A percentile compares a stretch with the other conserved stretches of the same genome.
These are phyloP conservation scores for Phyllosticta citribraziliensis DNA, from an alignment of 2,329 filamentous ascomycete genomes.

Conservation along the genomic window DNA sequence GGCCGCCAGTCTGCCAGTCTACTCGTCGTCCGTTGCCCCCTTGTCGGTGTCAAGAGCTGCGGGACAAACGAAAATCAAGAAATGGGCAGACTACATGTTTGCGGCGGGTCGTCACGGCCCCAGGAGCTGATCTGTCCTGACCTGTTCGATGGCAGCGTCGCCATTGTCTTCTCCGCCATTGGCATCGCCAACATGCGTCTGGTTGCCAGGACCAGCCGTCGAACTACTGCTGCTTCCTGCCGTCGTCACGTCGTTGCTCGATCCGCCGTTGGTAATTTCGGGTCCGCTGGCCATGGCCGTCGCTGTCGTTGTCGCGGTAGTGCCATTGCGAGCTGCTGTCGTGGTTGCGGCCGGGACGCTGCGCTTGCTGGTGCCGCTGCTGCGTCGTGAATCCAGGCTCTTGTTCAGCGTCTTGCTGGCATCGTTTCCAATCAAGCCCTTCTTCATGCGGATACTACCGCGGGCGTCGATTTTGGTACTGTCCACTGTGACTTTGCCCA, in stretches of 20 bases:
- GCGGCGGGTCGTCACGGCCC: slow-evolving; percentile 9
- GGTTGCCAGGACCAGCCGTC: background rate
- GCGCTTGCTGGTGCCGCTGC: slow-evolving; percentile 76
- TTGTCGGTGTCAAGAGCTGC: background rate
- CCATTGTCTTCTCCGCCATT: slow-evolving; percentile 21
- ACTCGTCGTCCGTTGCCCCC: background rate
- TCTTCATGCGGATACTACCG: slow-evolving; percentile 48
- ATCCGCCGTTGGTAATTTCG: slow-evolving; percentile 17
- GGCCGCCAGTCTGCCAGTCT: background rate
- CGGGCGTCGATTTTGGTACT: slow-evolving; percentile 79
- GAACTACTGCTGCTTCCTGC: slow-evolving; percentile 7
- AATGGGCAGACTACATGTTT: slow-evolving; percentile 9
- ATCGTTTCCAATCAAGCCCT: slow-evolving; percentile 33
- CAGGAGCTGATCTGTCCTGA: slow-evolving; percentile 4
- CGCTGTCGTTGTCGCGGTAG: slow-evolving; percentile 17
- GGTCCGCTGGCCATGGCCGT: slow-evolving; percentile 16
- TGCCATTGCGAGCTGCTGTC: slow-evolving; percentile 15
- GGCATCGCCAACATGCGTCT: slow-evolving; percentile 20
- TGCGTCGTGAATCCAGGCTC: slow-evolving; percentile 83
- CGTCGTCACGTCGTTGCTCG: slow-evolving; percentile 17
- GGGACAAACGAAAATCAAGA: background rate
- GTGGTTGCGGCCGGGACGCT: slow-evolving; percentile 39
- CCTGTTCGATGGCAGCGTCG: slow-evolving; percentile 4
- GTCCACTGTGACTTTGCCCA: slow-evolving; percentile 85
- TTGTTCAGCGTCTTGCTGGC: slow-evolving; percentile 54